Base-by-base conservation (phyloP, 2,329 filamentous ascomycete genomes). In the Lachnellula occidentalis region DNA sequence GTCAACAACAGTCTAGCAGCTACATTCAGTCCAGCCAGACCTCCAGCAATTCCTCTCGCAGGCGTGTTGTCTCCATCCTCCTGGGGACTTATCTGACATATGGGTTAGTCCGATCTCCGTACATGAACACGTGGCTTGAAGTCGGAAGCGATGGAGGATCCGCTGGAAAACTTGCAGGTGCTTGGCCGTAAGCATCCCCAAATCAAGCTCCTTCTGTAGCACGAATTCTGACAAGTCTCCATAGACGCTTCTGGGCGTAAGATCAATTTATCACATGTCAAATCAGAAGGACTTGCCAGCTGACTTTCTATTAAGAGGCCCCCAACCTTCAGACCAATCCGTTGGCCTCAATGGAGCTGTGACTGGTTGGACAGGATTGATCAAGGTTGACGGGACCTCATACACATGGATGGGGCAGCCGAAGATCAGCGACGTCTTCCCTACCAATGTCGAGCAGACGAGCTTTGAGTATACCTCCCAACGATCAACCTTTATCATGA, bases 121-220 rank as follows among this genome's bases (percentile, higher is more conserved):
- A 92, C 62, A 73, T 92, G 45, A 89, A 81, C 66, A 81, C 83
- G n/a, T 91, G 87, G 87, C 74, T 87, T 27, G 73, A 81, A 56
- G 82, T 78, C 9, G 85, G 83, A 2, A 80, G 74, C 36, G 75
- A 82, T 67, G 80, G 78, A 27, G 79, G 80, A 4, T 80, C 84
- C 63, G 83, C 83, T 41, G 86, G 85, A 1, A 79, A 85, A 56
- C 76, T 91, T 27, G 79, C 87, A 0, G 86, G 86, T 4, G 71
- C 52, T 41, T 66, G 64, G 64, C 62, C 63, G 63, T 65, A 51
- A 50, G 58, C 48, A 47, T 9, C 21, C 17, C 46, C 24, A 17
- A 17, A 17, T 21, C 5, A 1, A 12, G 21, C 8, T 22, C 11
- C 45, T 34, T 21, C 31, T 31, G 27, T 17, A 37, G 36, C 37